Evolutionary conservation across 1,284 basidiomycete genomes (phyloP).

Genomic region (Cutaneotrichosporon cavernicola): DNA sequence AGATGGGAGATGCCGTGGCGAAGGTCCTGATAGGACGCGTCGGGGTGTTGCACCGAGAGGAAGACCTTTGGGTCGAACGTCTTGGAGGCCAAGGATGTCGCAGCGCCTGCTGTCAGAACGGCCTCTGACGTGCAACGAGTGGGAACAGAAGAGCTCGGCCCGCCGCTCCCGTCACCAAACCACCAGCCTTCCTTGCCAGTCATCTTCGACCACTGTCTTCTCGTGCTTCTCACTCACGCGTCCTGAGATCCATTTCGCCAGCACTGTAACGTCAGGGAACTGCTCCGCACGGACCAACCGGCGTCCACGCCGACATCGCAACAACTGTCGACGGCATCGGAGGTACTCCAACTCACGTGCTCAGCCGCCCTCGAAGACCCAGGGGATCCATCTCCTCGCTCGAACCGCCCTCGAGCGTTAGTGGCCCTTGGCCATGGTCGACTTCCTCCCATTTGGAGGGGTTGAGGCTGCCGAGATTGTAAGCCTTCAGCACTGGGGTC

Average conservation of each 20-base stretch:
- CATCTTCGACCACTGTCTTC: not conserved
- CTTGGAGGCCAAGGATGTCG: conserved; percentile 83
- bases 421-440: conserved; percentile 49
- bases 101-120: conserved; percentile 61
- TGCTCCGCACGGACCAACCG: not conserved
- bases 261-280: conserved; percentile 24
- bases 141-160: not conserved
- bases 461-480: conserved; percentile 48
- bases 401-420: conserved; percentile 42
- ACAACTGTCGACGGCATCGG: not conserved
- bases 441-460: conserved; percentile 52
- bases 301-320: not conserved
- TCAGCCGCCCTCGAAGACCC: conserved; percentile 42
- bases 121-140: not conserved
- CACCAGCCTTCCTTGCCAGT: not conserved
- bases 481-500: conserved; percentile 50
- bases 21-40: conserved; percentile 92
- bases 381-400: conserved; percentile 52
- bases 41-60: conserved; percentile 86
- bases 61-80: conserved; percentile 95
- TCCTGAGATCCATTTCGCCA: conserved; percentile 44
- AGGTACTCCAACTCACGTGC: conserved; percentile 34
- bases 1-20: conserved; percentile 70
- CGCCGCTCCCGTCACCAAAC: not conserved
- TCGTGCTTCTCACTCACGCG: conserved; percentile 33